Conservation (phyloP, 768 basidiomycete species). For the Hygrophoropsis aurantiaca region DNA sequence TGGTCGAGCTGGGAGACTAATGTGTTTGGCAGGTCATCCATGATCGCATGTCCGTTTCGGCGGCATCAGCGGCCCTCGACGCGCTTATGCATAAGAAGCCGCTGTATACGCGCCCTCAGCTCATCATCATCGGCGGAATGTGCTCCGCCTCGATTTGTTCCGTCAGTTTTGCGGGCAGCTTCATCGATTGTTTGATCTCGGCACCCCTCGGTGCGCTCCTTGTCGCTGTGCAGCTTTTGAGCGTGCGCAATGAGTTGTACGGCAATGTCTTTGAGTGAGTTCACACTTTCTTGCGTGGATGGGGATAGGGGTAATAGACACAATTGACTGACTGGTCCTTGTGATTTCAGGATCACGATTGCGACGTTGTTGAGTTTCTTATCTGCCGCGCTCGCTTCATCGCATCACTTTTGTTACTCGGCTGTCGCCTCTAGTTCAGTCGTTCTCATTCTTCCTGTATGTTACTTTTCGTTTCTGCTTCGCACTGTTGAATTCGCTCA, state of each 20-base stretch:
- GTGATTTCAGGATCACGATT: conserved; percentile 61
- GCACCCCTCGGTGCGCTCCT: conserved; percentile 79
- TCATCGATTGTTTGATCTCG: conserved; percentile 71
- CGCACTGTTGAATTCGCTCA: too few relatives aligned
- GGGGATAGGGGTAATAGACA: background rate
- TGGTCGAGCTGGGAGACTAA: background rate
- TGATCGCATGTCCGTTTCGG: conserved; percentile 72
- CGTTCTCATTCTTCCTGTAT: conserved; percentile 76
- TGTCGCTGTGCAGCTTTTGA: conserved; percentile 69
- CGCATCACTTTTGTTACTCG: conserved; percentile 75
- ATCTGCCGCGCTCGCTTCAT: conserved; percentile 69
- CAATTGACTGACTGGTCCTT: conserved; percentile 7
- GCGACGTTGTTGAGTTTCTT: conserved; percentile 80
- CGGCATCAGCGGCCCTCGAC: conserved; percentile 71
- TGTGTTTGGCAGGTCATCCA: conserved; percentile 66
- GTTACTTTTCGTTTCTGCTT: conserved; percentile 13
- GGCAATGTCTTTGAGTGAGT: conserved; percentile 75
- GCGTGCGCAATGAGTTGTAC: conserved; percentile 75
- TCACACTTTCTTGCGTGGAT: background rate
- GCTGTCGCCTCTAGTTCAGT: conserved; percentile 76
- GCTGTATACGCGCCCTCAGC: conserved; percentile 59
- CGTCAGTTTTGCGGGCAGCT: conserved; percentile 70
- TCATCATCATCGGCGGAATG: conserved; percentile 71
- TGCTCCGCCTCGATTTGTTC: conserved; percentile 76
- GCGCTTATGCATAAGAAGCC: conserved; percentile 67